phyloP scores from a whole-genome alignment of 768 basidiomycete species.

The Tylopilus balloui region DNA sequence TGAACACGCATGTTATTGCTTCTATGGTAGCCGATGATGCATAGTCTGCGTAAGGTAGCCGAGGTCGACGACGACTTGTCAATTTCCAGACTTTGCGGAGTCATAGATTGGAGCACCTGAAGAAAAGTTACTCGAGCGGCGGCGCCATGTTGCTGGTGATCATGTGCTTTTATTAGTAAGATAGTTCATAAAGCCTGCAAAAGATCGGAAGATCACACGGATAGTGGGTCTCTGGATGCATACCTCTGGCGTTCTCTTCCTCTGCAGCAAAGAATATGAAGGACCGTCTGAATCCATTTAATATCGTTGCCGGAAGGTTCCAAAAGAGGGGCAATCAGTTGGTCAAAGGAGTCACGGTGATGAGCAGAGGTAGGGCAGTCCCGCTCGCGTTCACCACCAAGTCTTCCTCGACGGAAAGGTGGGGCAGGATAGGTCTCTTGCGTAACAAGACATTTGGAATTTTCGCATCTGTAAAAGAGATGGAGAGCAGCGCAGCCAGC shows the following conservation, averaged over 20 bases:
- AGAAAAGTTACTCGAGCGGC: slow-evolving; percentile 74
- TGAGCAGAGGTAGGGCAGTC: slow-evolving; percentile 22
- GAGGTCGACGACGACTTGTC: slow-evolving; percentile 71
- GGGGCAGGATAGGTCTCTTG: slow-evolving; percentile 13
- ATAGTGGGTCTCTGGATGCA: not conserved
- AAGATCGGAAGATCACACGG: not conserved
- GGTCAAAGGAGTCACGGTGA: slow-evolving; percentile 29
- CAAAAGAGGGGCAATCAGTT: slow-evolving; percentile 45
- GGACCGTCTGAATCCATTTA: slow-evolving; percentile 36
- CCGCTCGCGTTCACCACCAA: slow-evolving; percentile 18
- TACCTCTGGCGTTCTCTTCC: slow-evolving; percentile 50
- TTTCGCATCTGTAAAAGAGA: slow-evolving; percentile 17
- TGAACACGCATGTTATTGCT: slow-evolving; percentile 35
- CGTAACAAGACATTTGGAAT: slow-evolving; percentile 20
- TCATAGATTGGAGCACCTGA: slow-evolving; percentile 69
- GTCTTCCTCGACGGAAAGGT: slow-evolving; percentile 9
- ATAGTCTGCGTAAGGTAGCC: slow-evolving; percentile 60
- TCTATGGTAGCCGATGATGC: slow-evolving; percentile 45
- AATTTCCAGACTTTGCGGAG: slow-evolving; percentile 51
- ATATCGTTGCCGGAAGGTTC: slow-evolving; percentile 77
- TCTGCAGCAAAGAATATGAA: slow-evolving; percentile 51
- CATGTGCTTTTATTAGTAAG: slow-evolving; percentile 54
- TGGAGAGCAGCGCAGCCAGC: slow-evolving; percentile 8
- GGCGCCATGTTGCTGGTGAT: slow-evolving; percentile 63
- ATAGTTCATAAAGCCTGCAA: slow-evolving; percentile 42